A percentile compares a stretch with the other conserved stretches of the same genome.
Conservation (phyloP, 2,329 filamentous ascomycete genomes). For the Fusarium sarcochroum region DNA sequence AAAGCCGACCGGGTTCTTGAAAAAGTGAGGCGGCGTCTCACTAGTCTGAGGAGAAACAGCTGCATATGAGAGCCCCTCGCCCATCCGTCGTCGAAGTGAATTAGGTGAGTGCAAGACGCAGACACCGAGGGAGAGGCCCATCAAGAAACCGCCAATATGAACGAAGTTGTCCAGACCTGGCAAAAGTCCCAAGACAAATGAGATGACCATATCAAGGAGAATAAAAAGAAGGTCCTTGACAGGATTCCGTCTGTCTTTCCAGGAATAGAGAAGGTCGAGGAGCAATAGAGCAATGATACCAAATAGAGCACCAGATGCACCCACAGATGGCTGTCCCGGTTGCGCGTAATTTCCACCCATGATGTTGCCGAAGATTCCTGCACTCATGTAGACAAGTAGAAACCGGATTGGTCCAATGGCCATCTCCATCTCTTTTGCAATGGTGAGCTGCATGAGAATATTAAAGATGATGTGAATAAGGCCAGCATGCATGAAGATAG, state of each 20-base stretch:
- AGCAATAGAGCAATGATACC: constrained; percentile 90
- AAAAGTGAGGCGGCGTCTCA: constrained; percentile 66
- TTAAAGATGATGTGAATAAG: constrained; percentile 97
- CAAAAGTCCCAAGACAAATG: constrained; percentile 91
- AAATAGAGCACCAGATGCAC: constrained; percentile 91
- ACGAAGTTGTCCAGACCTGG: constrained; percentile 97
- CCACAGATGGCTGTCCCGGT: constrained; percentile 84
- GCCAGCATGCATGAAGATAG: constrained; percentile 95
- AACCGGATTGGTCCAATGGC: constrained; percentile 91
- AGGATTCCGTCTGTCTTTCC: constrained; percentile 83
- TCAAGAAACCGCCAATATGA: constrained; percentile 95
- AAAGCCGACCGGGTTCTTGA: constrained; percentile 78
- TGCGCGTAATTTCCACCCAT: constrained; percentile 94
- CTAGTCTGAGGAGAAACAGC: constrained; percentile 70
- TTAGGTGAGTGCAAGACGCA: constrained; percentile 92
- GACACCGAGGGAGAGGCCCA: constrained; percentile 89
- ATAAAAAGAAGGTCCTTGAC: constrained; percentile 90
- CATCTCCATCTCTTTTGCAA: constrained; percentile 93
- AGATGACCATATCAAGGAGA: constrained; percentile 85
- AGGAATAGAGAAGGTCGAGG: constrained; percentile 93
- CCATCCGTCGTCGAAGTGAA: constrained; percentile 80
- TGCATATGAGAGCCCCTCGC: constrained; percentile 78
- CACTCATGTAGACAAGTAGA: constrained; percentile 87
- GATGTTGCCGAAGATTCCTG: constrained; percentile 96
- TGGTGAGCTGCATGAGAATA: constrained; percentile 88